These are phyloP conservation scores for Lecanicillium sp. DNA, from an alignment of 2,329 filamentous ascomycete species.

Conservation along the genomic window DNA sequence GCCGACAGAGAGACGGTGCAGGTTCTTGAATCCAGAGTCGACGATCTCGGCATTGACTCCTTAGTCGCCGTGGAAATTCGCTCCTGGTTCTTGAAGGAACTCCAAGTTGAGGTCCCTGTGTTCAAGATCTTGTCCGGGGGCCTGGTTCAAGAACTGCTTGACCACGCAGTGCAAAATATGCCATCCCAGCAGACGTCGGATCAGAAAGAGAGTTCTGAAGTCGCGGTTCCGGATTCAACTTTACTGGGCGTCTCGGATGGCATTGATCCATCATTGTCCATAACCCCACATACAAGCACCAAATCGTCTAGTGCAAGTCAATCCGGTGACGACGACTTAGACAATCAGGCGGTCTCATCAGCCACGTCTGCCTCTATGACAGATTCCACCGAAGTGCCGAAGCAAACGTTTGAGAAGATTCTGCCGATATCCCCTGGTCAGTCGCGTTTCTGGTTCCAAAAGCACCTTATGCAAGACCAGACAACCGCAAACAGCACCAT, in stretches of 20 bases:
- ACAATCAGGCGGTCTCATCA: too few relatives aligned
- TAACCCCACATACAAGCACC: too few relatives aligned
- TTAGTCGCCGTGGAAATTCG: slow-evolving; percentile 25
- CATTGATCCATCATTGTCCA: too few relatives aligned
- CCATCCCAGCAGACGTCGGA: too few relatives aligned
- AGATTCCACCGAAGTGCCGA: too few relatives aligned
- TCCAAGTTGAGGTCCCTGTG: slow-evolving; percentile 33
- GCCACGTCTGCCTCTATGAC: too few relatives aligned
- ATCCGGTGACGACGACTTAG: too few relatives aligned
- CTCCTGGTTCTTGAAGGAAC: slow-evolving; percentile 36
- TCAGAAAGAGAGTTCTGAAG: too few relatives aligned
- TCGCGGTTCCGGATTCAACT: too few relatives aligned
- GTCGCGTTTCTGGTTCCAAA: slow-evolving; percentile 32
- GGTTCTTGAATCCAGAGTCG: not conserved
- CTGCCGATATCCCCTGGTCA: slow-evolving; percentile 28
- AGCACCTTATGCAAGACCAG: slow-evolving; percentile 23
- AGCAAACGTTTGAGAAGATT: too few relatives aligned
- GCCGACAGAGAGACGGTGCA: not conserved
- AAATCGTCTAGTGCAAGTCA: too few relatives aligned
- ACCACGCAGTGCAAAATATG: not conserved
- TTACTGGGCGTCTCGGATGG: too few relatives aligned
- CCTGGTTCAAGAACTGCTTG: not conserved
- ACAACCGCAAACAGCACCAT: slow-evolving; percentile 18
- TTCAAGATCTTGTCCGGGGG: slow-evolving; percentile 23
- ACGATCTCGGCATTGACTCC: slow-evolving; percentile 16